Percentiles rank a stretch among this genome's conserved stretches.
Evolutionary conservation across 2,329 filamentous ascomycete species (phyloP).

Genomic region (Albophoma yamanashiensis): DNA sequence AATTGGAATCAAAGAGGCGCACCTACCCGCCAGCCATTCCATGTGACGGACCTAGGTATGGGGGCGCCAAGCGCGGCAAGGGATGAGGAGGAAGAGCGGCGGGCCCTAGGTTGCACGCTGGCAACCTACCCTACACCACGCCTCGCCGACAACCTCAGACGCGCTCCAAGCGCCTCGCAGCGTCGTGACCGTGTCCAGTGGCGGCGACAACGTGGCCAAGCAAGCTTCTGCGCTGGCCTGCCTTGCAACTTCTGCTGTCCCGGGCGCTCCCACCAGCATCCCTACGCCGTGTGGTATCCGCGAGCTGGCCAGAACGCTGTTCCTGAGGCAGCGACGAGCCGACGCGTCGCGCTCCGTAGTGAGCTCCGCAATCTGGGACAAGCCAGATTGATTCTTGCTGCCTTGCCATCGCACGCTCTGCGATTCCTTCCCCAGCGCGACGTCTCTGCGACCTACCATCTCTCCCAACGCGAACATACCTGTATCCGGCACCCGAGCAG

Average conservation of each 20-base stretch:
- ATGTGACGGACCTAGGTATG: neutral
- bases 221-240: neutral
- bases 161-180: neutral
- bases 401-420: neutral
- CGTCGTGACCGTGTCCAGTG: neutral
- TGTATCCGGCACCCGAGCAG: neutral
- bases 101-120: neutral
- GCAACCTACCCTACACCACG: neutral
- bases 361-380: neutral
- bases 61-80: neutral
- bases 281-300: neutral
- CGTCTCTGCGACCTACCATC: neutral
- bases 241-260: neutral
- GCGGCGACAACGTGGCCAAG: neutral
- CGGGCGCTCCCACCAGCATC: neutral
- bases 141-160: no score
- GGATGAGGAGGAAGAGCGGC: neutral
- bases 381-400: neutral
- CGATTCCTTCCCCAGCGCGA: neutral
- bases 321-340: neutral
- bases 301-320: neutral
- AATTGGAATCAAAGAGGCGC: neutral
- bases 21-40: neutral
- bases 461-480: neutral
- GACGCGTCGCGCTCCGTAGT: neutral